Evolutionary conservation across 1,139 yeast genomes (phyloP).

Genomic region (Blastobotrys elegans): DNA sequence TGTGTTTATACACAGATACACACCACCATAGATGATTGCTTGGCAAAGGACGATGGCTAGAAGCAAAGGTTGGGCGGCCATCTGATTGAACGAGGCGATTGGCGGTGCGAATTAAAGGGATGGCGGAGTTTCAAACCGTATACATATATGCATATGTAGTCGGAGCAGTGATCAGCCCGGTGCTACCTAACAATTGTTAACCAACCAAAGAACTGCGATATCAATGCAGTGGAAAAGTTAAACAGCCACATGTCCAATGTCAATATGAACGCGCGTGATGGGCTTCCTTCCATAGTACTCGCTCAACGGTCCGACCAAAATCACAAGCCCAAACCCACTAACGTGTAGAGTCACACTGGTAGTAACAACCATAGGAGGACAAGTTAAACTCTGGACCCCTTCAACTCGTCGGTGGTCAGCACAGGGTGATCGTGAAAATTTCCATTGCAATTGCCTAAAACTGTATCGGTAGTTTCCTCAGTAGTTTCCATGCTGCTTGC

Average conservation of each 20-base stretch:
- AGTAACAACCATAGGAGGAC: not conserved
- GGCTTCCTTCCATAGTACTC: conserved; percentile 59
- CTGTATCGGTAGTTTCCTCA: not conserved
- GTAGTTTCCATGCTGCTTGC: no score
- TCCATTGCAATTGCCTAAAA: no score
- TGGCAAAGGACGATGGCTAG: not conserved
- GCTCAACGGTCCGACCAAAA: conserved; percentile 58
- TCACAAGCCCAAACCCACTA: conserved; percentile 32
- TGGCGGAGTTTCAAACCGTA: no score
- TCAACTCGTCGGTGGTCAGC: not conserved
- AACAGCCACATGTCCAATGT: not conserved
- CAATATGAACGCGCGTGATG: conserved; percentile 32
- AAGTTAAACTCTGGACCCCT: not conserved
- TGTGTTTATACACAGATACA: not conserved
- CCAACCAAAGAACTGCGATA: not conserved
- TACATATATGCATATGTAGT: no score
- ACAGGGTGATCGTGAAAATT: not conserved
- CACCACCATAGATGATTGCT: not conserved
- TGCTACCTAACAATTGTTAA: no score
- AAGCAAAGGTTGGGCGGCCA: not conserved
- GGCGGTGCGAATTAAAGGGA: no score
- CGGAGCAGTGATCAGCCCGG: no score
- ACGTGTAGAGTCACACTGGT: not conserved
- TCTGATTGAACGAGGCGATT: no score
- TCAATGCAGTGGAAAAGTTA: not conserved